Conservation (phyloP, 2,329 filamentous ascomycete species). For the Chaetothyriales sp. region DNA sequence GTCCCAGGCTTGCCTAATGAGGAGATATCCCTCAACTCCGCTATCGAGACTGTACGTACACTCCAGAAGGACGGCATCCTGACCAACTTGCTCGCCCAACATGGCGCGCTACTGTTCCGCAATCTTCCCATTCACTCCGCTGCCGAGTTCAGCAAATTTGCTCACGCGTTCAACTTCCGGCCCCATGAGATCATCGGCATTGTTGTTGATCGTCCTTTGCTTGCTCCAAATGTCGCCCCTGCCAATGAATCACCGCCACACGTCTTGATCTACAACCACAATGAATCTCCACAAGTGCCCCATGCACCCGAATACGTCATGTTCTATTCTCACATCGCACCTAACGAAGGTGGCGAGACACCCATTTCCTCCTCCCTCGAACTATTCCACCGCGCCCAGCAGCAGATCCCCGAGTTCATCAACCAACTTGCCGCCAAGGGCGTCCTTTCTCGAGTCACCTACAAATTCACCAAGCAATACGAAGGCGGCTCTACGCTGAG, state of each 20-base stretch:
- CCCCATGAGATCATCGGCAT: slow-evolving; percentile 41
- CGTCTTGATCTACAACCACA: slow-evolving; percentile 38
- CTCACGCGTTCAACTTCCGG: slow-evolving; percentile 35
- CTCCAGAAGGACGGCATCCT: slow-evolving; percentile 25
- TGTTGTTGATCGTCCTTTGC: slow-evolving; percentile 33
- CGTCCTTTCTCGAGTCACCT: slow-evolving; percentile 30
- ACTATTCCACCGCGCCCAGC: slow-evolving; percentile 32
- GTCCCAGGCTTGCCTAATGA: slow-evolving; percentile 1
- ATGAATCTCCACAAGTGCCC: slow-evolving; percentile 39
- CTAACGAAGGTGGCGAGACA: slow-evolving; percentile 28
- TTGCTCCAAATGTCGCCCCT: slow-evolving; percentile 33
- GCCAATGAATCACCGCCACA: slow-evolving; percentile 38
- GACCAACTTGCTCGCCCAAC: slow-evolving; percentile 30
- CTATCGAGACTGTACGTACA: slow-evolving; percentile 26
- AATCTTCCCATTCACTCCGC: slow-evolving; percentile 33
- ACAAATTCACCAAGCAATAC: slow-evolving; percentile 33
- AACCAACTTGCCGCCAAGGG: slow-evolving; percentile 32
- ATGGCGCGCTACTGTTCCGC: slow-evolving; percentile 37
- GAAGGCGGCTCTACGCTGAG: slow-evolving; percentile 34
- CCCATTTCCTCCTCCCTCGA: slow-evolving; percentile 38
- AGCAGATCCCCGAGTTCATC: slow-evolving; percentile 37
- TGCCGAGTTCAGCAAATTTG: slow-evolving; percentile 36
- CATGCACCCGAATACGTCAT: slow-evolving; percentile 41
- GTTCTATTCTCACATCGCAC: slow-evolving; percentile 33
- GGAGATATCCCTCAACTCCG: slow-evolving; percentile 22